Percentiles rank a stretch among this genome's conserved stretches.
These are phyloP conservation scores for Pelargonium myrrhifolium DNA, from an alignment of 441 rosid species.

Conservation along the genomic window DNA sequence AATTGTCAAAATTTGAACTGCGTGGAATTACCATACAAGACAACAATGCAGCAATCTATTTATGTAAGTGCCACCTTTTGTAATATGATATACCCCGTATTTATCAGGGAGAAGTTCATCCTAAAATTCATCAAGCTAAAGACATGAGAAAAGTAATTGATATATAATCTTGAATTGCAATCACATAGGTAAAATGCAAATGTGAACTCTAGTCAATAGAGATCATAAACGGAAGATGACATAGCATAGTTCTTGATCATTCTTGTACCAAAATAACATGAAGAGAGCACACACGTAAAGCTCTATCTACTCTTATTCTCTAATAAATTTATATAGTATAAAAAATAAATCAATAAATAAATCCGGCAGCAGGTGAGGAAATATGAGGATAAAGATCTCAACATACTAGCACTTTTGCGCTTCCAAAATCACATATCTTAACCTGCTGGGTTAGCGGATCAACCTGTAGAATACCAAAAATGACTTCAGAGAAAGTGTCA, in stretches of 20 bases:
- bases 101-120: too few species aligned
- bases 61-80: too few species aligned
- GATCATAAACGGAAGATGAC: background rate
- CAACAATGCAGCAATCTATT: too few species aligned
- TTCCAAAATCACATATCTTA: slow-evolving; percentile 98
- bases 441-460: slow-evolving; percentile 97
- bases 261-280: background rate
- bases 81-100: too few species aligned
- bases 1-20: too few species aligned
- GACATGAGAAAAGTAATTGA: too few species aligned
- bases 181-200: background rate
- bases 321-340: too few species aligned
- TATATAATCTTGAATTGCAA: too few species aligned
- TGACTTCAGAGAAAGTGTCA: background rate
- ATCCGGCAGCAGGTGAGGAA: background rate
- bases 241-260: background rate
- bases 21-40: too few species aligned
- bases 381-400: background rate
- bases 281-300: background rate
- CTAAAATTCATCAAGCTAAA: too few species aligned
- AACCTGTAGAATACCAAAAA: slow-evolving; percentile 45
- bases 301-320: background rate
- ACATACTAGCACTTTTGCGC: slow-evolving; percentile 94
- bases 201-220: background rate
- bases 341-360: too few species aligned